These are phyloP conservation scores for Cylindrodendrum hubeiense DNA, from an alignment of 2,329 filamentous ascomycete genomes.

Conservation along the genomic window DNA sequence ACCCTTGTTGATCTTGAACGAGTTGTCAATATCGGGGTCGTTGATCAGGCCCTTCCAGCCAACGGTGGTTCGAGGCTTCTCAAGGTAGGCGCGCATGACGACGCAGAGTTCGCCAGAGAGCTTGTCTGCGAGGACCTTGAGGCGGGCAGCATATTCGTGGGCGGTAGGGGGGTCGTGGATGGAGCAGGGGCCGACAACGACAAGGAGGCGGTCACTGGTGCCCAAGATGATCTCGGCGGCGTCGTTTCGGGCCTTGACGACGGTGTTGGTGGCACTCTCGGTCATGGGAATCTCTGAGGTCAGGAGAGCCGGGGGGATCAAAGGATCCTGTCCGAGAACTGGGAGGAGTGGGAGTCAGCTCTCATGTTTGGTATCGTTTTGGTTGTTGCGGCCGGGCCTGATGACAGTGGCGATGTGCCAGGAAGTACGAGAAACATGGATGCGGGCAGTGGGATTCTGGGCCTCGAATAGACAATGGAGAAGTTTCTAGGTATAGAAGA, in stretches of 20 bases:
- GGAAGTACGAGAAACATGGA: not conserved
- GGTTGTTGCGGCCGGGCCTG: not conserved
- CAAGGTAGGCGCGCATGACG: conserved; percentile 98
- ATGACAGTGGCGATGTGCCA: not conserved
- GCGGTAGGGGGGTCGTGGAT: conserved; percentile 94
- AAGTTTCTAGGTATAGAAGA: not conserved
- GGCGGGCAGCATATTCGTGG: conserved; percentile 85
- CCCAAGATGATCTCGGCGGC: conserved; percentile 82
- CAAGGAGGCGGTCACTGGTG: conserved; percentile 87
- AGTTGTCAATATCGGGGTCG: conserved; percentile 97
- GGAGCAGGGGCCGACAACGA: conserved; percentile 95
- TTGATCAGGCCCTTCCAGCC: conserved; percentile 99
- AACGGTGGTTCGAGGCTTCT: conserved; percentile 98
- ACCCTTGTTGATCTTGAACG: conserved; percentile 99
- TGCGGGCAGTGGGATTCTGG: not conserved
- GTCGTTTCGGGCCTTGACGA: conserved; percentile 77
- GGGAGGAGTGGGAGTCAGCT: conserved; percentile 37
- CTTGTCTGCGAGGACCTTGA: conserved; percentile 83
- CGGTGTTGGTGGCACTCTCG: conserved; percentile 72
- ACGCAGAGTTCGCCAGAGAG: conserved; percentile 87
- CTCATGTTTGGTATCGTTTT: not conserved
- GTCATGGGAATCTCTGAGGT: conserved; percentile 85
- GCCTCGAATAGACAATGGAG: not conserved
- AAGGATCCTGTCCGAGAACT: conserved; percentile 95
- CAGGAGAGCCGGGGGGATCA: conserved; percentile 90